These are phyloP conservation scores for Starmerella riodocensis DNA, from an alignment of 805 yeast genomes.

Conservation along the genomic window DNA sequence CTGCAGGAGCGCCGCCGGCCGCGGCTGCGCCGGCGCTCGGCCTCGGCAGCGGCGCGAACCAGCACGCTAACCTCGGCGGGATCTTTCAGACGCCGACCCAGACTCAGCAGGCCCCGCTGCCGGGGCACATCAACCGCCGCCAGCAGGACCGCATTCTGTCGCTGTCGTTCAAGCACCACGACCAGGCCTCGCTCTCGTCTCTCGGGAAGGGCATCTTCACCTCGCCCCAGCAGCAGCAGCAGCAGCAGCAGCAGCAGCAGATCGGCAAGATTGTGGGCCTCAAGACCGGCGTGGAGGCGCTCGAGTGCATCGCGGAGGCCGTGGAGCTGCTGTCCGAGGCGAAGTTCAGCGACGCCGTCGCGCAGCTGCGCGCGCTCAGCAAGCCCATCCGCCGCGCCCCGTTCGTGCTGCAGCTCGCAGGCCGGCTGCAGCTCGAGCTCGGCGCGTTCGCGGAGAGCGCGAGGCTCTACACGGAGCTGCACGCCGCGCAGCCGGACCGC, in stretches of 20 bases:
- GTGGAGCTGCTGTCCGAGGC: constrained; percentile 28
- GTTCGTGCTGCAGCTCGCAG: constrained; percentile 71
- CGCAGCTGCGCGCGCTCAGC: constrained; percentile 53
- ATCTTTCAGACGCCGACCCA: constrained; percentile 4
- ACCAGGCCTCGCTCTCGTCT: constrained; percentile 15
- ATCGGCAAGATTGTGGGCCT: no score
- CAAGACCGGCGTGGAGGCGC: constrained; percentile 6
- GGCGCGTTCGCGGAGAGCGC: constrained; percentile 73
- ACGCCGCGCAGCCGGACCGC: constrained; percentile 63
- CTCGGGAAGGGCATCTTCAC: constrained; percentile 12
- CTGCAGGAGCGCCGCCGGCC: no score
- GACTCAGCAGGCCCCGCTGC: constrained; percentile 2
- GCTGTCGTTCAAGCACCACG: constrained; percentile 9
- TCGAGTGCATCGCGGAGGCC: constrained; percentile 10
- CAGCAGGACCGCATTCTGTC: constrained; percentile 5
- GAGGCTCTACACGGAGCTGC: constrained; percentile 44
- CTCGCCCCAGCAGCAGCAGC: not conserved
- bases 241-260: no score
- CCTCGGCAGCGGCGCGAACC: no score
- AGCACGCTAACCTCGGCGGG: no score
- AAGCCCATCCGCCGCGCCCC: constrained; percentile 55
- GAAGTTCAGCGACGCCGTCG: constrained; percentile 70
- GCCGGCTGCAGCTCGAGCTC: constrained; percentile 72
- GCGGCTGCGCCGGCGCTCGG: no score
- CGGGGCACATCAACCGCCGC: not conserved